Conservation (phyloP, 1,284 basidiomycete genomes). For the Sparassis latifolia region DNA sequence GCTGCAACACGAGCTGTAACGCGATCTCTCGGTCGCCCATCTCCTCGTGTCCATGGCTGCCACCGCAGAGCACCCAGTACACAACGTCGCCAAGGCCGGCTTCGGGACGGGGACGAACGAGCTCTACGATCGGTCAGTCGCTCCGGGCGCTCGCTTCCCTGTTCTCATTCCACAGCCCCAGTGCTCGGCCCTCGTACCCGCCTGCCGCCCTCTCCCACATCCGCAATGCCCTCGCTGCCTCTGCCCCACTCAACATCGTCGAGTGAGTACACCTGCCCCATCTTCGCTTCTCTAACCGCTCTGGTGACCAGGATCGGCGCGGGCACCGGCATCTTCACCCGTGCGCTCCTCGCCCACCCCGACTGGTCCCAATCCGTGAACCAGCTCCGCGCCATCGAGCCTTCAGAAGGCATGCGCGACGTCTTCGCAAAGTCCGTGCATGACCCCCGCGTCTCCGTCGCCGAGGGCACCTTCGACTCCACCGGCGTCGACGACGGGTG, state of each 20-base stretch:
- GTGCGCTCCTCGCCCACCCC: conserved; percentile 60
- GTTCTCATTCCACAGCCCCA: conserved; percentile 16
- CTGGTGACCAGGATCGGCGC: conserved; percentile 46
- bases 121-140: conserved; percentile 58
- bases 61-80: conserved; percentile 23
- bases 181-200: conserved; percentile 71
- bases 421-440: conserved; percentile 45
- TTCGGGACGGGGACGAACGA: conserved; percentile 71
- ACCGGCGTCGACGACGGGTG: conserved; percentile 53
- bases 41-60: no score
- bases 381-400: conserved; percentile 60
- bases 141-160: background rate
- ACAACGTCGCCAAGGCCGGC: conserved; percentile 54
- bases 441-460: conserved; percentile 44
- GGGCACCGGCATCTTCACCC: conserved; percentile 77
- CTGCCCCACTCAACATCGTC: conserved; percentile 49
- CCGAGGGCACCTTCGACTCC: conserved; percentile 59
- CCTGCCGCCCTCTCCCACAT: conserved; percentile 49
- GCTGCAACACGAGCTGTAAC: no score
- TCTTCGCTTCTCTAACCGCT: background rate
- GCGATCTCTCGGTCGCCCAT: no score
- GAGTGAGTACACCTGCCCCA: conserved; percentile 43
- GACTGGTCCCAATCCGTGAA: conserved; percentile 45
- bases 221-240: conserved; percentile 33
- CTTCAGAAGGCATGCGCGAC: conserved; percentile 67